Evolutionary conservation across 2,329 filamentous ascomycete genomes (phyloP).

Genomic region (Trichoderma simmonsii): DNA sequence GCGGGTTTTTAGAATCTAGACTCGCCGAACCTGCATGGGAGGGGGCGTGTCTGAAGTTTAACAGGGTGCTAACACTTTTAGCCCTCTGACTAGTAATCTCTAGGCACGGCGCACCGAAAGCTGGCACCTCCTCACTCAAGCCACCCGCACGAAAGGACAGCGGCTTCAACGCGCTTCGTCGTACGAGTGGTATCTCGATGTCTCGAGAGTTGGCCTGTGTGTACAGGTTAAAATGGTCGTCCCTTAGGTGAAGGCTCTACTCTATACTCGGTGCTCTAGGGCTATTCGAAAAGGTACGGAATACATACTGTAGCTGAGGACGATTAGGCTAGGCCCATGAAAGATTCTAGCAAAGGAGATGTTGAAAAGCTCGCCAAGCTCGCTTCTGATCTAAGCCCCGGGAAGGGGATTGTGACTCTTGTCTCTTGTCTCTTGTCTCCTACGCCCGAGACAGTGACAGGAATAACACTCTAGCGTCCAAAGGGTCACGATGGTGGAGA

Average conservation of each 20-base stretch:
- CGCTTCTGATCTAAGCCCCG: background rate
- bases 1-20: conserved; percentile 15
- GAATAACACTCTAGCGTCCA: background rate
- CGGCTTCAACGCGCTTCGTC: background rate
- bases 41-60: conserved; percentile 3
- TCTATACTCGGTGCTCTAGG: background rate
- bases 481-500: background rate
- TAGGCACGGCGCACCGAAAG: background rate
- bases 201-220: background rate
- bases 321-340: background rate
- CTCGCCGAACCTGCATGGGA: conserved; percentile 7
- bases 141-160: background rate
- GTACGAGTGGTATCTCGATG: background rate
- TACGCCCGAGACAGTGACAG: background rate
- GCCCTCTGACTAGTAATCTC: background rate
- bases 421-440: background rate
- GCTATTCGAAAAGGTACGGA: background rate
- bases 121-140: background rate
- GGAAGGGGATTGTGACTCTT: background rate
- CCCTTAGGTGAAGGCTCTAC: background rate
- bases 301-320: background rate
- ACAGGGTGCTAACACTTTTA: background rate
- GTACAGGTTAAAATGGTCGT: background rate
- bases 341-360: background rate
- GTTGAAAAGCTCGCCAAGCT: background rate